phyloP scores from a whole-genome alignment of 177 flowering plant genomes.

The Vitis hybrid region DNA sequence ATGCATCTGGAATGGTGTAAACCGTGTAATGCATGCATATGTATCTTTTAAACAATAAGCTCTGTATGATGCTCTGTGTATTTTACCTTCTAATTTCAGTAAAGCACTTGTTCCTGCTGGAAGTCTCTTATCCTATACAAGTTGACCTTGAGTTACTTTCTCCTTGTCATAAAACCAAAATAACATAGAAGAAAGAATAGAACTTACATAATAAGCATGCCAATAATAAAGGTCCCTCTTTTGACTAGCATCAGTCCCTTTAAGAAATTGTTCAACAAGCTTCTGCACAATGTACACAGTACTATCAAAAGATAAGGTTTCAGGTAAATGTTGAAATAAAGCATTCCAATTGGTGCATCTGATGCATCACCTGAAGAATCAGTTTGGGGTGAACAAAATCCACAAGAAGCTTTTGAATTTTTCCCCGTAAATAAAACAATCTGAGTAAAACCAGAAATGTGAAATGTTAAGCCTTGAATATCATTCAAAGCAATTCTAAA shows the following conservation, averaged over 20 bases:
- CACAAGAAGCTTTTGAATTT: conserved; percentile 57
- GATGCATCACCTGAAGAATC: conserved; percentile 55
- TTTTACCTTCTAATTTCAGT: conserved; percentile 70
- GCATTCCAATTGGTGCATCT: neutral
- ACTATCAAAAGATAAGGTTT: neutral
- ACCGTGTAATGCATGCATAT: neutral
- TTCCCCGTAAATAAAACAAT: conserved; percentile 36
- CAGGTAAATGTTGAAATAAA: neutral
- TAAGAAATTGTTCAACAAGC: conserved; percentile 67
- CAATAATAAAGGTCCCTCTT: conserved; percentile 68
- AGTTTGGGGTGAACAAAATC: conserved; percentile 74
- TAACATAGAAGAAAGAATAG: neutral
- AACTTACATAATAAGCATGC: conserved; percentile 82
- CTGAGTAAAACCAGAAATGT: conserved; percentile 27
- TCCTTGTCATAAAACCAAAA: neutral
- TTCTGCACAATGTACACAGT: conserved; percentile 42
- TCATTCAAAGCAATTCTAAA: neutral
- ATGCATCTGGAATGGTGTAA: neutral
- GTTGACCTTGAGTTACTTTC: neutral
- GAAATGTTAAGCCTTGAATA: neutral
- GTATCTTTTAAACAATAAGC: neutral
- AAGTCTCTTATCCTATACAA: conserved; percentile 69
- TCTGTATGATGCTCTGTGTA: neutral
- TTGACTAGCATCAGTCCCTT: conserved; percentile 40
- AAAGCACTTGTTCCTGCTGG: conserved; percentile 66